Evolutionary conservation across 2,329 filamentous ascomycete species (phyloP), one percentile per base, ranked within the genome.

Genomic region (Aspergillus chevalieri): DNA sequence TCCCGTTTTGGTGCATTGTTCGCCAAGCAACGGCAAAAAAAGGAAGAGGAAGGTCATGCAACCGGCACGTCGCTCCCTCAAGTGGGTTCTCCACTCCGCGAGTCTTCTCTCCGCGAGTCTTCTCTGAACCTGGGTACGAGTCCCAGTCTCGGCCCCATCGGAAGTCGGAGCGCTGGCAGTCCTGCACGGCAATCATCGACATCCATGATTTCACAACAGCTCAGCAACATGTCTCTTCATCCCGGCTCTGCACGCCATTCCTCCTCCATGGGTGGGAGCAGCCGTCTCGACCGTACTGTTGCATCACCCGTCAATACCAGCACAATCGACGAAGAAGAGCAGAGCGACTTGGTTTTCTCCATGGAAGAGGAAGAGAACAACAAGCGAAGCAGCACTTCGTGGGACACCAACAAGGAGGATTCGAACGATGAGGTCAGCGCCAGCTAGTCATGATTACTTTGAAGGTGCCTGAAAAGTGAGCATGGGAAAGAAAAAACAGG

Each of bases 31-130:
- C 70, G 72, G 52, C 76, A 71, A 57, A 74, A 70, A 52, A 77
- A 78, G 46, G 76, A 80, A 50, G 72, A 76, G 51, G 75, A 78
- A 50, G 66, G 64, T 26, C 67, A 63, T 63, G 71, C 61, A 47
- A 74, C 74, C 15, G 71, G 61, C 47, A 74, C 74, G n/a, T 75
- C 75, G 1, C 76, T 82, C 47, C 79, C 80, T 42, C 81, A 83
- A 59, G 77, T 86, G 42, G 83, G 83, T 34, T 86, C 83, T 3
- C 83, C 83, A 6, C 75, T 86, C 0, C 81, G 83, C 45, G 83
- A 84, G 61, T 81, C 80, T 2, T 77, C 75, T 8, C 75, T 86
- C 0, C 81, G 83, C 46, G 83, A 84, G 61, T 81, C 80, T 2
- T 77, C 75, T 6, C 64, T 81, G 33, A 73, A 77, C 55, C 67